These are phyloP conservation scores for Phaeomoniella chlamydospora DNA, from an alignment of 2,329 filamentous ascomycete species.

Conservation along the genomic window DNA sequence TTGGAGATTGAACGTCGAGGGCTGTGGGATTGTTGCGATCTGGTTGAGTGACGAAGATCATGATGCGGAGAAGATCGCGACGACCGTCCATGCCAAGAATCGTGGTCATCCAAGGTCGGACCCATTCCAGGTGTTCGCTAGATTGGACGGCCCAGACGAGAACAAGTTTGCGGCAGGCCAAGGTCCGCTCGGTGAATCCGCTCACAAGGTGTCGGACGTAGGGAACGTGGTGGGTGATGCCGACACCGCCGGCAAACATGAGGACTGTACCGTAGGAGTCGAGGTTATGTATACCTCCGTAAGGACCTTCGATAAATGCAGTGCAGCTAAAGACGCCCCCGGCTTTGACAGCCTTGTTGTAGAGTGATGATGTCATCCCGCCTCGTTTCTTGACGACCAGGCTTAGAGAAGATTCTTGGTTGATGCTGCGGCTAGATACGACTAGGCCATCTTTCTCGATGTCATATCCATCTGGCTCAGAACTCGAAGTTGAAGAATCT, in stretches of 20 bases:
- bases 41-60: constrained; percentile 81
- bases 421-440: constrained; percentile 34
- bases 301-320: constrained; percentile 80
- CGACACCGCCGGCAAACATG: constrained; percentile 82
- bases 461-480: constrained; percentile 21
- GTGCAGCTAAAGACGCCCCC: constrained; percentile 40
- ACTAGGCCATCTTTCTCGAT: constrained; percentile 8
- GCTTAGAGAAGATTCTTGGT: constrained; percentile 70
- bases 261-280: constrained; percentile 86
- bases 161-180: constrained; percentile 67
- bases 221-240: constrained; percentile 88
- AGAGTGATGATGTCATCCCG: constrained; percentile 75
- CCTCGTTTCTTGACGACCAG: constrained; percentile 47
- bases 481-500: constrained; percentile 29
- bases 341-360: constrained; percentile 46
- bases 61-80: constrained; percentile 68
- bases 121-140: constrained; percentile 82
- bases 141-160: constrained; percentile 90
- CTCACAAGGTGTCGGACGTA: constrained; percentile 67
- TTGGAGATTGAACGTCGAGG: constrained; percentile 65
- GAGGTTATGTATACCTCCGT: constrained; percentile 68
- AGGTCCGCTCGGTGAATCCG: constrained; percentile 53
- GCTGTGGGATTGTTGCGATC: constrained; percentile 40
- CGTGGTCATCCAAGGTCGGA: constrained; percentile 67
- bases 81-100: constrained; percentile 69